Evolutionary conservation across 2,329 filamentous ascomycete genomes (phyloP).

Genomic region (Pseudohalonectria lignicola): DNA sequence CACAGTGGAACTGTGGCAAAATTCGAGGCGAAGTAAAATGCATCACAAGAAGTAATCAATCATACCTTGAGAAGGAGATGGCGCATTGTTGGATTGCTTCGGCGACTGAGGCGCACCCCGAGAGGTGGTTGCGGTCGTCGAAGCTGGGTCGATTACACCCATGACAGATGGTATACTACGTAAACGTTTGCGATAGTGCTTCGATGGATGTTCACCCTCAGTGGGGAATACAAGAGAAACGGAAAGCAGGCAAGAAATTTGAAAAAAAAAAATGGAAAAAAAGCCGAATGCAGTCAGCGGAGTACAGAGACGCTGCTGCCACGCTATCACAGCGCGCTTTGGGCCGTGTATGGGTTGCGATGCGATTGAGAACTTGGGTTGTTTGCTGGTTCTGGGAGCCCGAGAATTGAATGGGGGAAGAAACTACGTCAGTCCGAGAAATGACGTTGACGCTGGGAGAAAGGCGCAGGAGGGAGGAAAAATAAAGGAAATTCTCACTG

Average conservation of each 20-base stretch:
- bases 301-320: neutral
- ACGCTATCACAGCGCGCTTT: neutral
- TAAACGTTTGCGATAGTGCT: too few species aligned
- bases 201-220: neutral
- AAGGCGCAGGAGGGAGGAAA: neutral
- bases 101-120: neutral
- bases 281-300: constrained; percentile 1
- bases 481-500: neutral
- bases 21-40: too few species aligned
- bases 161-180: too few species aligned
- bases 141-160: neutral
- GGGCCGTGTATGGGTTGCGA: neutral
- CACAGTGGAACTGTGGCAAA: too few species aligned
- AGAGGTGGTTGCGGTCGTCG: neutral
- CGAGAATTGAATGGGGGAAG: neutral
- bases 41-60: too few species aligned
- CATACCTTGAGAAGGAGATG: constrained; percentile 64
- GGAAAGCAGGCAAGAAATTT: neutral
- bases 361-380: neutral
- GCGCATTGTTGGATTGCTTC: constrained; percentile 37
- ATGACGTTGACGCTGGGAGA: neutral
- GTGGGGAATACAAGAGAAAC: neutral
- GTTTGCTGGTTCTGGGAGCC: too few species aligned
- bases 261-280: neutral
- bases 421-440: constrained; percentile 1